Evolutionary conservation across 163 green algal species (phyloP).

Genomic region (Trebouxiophyceae sp.): DNA sequence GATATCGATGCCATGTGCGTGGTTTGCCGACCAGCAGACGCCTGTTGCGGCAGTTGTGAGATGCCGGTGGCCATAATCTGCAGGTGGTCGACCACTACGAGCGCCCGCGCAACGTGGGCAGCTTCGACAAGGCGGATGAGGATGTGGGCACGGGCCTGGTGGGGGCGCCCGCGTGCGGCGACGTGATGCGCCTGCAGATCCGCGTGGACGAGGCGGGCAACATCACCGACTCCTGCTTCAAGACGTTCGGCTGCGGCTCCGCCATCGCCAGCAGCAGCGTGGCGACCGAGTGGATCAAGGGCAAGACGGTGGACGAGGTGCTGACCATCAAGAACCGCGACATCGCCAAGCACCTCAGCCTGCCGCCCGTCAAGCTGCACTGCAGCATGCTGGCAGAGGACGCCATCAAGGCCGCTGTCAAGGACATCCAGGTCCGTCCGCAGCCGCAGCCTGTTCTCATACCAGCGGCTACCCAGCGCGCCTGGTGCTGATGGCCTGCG

Average conservation of each 20-base stretch:
- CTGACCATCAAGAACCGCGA: slow-evolving; percentile 97
- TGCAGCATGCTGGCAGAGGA: slow-evolving; percentile 93
- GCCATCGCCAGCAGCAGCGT: slow-evolving; percentile 96
- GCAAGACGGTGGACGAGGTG: slow-evolving; percentile 82
- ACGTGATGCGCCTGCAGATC: slow-evolving; percentile 99
- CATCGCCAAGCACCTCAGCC: slow-evolving; percentile 96
- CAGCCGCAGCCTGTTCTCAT: too few species aligned
- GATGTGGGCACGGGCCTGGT: slow-evolving; percentile 96
- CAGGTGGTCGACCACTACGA: slow-evolving; percentile 87
- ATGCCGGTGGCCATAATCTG: too few species aligned
- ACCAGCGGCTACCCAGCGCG: too few species aligned
- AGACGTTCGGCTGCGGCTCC: slow-evolving; percentile 98
- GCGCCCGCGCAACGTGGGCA: slow-evolving; percentile 92
- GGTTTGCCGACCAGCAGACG: too few species aligned
- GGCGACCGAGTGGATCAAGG: slow-evolving; percentile 96
- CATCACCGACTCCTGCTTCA: slow-evolving; percentile 98
- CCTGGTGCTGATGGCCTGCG: too few species aligned
- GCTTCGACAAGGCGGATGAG: slow-evolving; percentile 89
- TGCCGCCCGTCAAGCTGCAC: slow-evolving; percentile 99
- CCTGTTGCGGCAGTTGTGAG: too few species aligned
- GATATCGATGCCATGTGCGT: too few species aligned
- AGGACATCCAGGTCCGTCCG: slow-evolving; percentile 60
- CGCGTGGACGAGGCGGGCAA: slow-evolving; percentile 90
- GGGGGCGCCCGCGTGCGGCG: slow-evolving; percentile 95
- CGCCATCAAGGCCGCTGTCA: slow-evolving; percentile 85